These are phyloP conservation scores for Eucalyptus polyanthemos DNA, from an alignment of 345 rosid species.

Conservation along the genomic window DNA sequence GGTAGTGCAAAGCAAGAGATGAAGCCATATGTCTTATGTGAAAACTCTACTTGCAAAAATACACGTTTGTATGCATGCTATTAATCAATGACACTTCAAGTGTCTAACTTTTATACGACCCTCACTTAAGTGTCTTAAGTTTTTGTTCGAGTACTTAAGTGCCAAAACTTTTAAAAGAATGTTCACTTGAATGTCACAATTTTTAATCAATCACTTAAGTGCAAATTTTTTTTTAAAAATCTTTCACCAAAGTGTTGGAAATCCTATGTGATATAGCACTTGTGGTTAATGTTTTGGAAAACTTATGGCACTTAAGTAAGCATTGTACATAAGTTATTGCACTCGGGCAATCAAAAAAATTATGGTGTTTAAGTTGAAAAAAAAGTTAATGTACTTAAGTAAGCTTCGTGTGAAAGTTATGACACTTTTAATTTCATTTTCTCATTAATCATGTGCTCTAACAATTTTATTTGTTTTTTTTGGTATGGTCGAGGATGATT, in stretches of 20 bases:
- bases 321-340: not conserved
- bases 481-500: not conserved
- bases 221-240: fast-evolving
- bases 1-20: no score
- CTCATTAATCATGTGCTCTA: not conserved
- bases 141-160: not conserved
- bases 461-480: no score
- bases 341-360: not conserved
- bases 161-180: not conserved
- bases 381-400: not conserved
- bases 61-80: not conserved
- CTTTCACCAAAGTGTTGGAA: no score
- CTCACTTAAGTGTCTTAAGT: fast-evolving
- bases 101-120: fast-evolving
- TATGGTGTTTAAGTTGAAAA: no score
- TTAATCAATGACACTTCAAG: not conserved
- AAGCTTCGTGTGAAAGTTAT: fast-evolving
- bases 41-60: not conserved
- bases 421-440: no score
- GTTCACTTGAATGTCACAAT: no score
- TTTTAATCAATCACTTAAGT: no score
- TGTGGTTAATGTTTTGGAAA: no score
- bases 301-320: fast-evolving
- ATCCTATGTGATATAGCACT: no score
- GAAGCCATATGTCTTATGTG: not conserved